These are phyloP conservation scores for Hamamelis virginiana DNA, from an alignment of 164 flowering plant genomes.

Conservation along the genomic window DNA sequence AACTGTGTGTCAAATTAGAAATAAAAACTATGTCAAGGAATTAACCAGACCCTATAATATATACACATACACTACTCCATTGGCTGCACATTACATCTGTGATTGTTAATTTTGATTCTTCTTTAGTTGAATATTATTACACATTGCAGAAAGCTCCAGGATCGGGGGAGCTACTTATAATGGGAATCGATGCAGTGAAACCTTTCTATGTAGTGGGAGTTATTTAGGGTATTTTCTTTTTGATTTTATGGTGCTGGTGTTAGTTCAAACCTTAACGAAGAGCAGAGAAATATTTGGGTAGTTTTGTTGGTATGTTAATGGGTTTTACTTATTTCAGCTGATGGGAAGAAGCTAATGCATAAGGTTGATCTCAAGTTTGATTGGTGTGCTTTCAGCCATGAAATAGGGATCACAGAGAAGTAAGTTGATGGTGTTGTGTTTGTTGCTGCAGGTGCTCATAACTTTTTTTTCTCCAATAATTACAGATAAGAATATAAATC, in stretches of 20 bases:
- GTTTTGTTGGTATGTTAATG: too few relatives aligned
- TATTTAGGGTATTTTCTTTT: slow-evolving; percentile 40
- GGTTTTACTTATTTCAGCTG: slow-evolving; percentile 33
- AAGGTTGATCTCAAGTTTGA: slow-evolving; percentile 48
- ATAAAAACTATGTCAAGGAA: too few relatives aligned
- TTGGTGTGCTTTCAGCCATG: slow-evolving; percentile 48
- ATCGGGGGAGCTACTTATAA: slow-evolving; percentile 57
- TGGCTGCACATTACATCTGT: neutral
- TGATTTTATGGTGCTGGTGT: neutral
- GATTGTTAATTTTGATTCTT: neutral
- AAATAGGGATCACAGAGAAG: slow-evolving; percentile 57
- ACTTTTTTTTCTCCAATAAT: too few relatives aligned
- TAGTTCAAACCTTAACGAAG: too few relatives aligned
- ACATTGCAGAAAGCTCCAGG: slow-evolving; percentile 51
- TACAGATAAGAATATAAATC: too few relatives aligned
- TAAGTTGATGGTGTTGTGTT: slow-evolving; percentile 14
- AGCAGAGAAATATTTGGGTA: too few relatives aligned
- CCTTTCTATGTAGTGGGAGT: slow-evolving; percentile 58
- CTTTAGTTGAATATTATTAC: too few relatives aligned
- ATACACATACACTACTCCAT: too few relatives aligned
- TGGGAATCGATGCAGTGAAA: slow-evolving; percentile 43
- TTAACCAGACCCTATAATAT: too few relatives aligned
- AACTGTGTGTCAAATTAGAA: too few relatives aligned
- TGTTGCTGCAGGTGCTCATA: too few relatives aligned
- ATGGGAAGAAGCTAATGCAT: slow-evolving; percentile 49